Base-by-base conservation (phyloP, 306 rosid species). In the Canavalia ensiformis region DNA sequence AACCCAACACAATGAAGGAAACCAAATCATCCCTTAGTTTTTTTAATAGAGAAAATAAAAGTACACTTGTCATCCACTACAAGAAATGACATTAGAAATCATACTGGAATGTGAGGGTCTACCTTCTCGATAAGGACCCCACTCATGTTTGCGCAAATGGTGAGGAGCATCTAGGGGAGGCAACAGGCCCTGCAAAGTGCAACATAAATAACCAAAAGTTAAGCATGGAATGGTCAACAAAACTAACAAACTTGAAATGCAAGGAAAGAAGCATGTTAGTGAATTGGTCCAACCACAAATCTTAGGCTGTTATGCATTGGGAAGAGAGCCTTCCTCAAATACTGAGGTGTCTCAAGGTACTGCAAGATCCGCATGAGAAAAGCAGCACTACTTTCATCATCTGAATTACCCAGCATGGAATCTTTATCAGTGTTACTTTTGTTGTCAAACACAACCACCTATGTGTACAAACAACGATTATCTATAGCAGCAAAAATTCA, bases 131-230 rank as follows among this genome's bases (percentile, higher is more conserved):
- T 85, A 92, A 0, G 84, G 86, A 81, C 89, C 97, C 99, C 99
- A 96, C 64, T 96, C 98, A 4, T 96, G 99, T 77, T 89, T 96
- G 68, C 99, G 97, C 82, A 96, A 82, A 90, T 96, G 99, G 82
- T 96, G 98, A 3, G 98, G 99, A 47, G 99, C 97, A 80, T 96
- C 99, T 81, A 96, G 93, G 30, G 99, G 98, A 52, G 99, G 99
- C 88, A 96, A 77, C 94, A 92, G 45, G 68, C 99, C 99, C 99
- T 92, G 76, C 74, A 86, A 77, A 42, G 62, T 33, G 37, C 18
- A 77, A 86, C 3, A 78, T 72, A 81, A 33, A 33, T 33, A 60
- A 33, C 74, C 47, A 7, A 18, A 69, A 77, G 41, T 65, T 58
- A 75, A 50, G 8, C 41, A 74, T 39, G 64, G 44, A 68, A 81